Evolutionary conservation across 1,284 basidiomycete genomes (phyloP), one percentile per base, ranked within the genome.

Genomic region (Leccinum huronense): DNA sequence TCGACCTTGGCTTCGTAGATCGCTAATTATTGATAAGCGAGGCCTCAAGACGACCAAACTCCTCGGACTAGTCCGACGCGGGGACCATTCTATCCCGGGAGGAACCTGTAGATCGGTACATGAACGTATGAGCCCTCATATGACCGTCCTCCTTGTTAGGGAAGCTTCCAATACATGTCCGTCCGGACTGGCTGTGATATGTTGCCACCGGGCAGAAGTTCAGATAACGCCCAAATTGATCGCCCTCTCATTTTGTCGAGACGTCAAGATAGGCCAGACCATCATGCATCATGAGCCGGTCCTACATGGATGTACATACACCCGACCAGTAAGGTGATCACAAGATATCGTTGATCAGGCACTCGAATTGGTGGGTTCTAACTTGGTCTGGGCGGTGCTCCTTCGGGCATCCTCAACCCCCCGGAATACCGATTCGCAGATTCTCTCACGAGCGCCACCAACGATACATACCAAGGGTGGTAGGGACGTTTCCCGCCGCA

Each of bases 381-480:
- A 58, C 62, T 57, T 65, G 58, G 42, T 63, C 62, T 56, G 23
- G 59, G 31, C 11, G 38, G 58, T 54, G 7, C 66, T 58, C 59
- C 42, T 66, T 63, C 40, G 48, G 36, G 60, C 30, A 60, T 59
- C 57, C 33, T 38, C 48, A 23, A 62, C 57, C 33, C 42, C 55
- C 63, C 59, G 45, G 38, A 14, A 31, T 57, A 58, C 63, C 61
- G 61, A 62, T 68, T 63, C 63, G 63, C 69, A 64, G 69, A 72
- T 72, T 61, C 71, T 73, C 72, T 71, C 72, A 74, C 70, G 69
- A 58, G 51, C 38, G 51, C 61, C 42, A n/a, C 54, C 34, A 31
- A 9, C 34, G 48, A 51, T 51, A 27, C 48, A 23, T 51, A 8
- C 60, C 30, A 56, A 51, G 23, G 48, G 48, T 14, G 60, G 70